Conservation (phyloP, 148 eudicot species). For the Diospyros kaki region DNA sequence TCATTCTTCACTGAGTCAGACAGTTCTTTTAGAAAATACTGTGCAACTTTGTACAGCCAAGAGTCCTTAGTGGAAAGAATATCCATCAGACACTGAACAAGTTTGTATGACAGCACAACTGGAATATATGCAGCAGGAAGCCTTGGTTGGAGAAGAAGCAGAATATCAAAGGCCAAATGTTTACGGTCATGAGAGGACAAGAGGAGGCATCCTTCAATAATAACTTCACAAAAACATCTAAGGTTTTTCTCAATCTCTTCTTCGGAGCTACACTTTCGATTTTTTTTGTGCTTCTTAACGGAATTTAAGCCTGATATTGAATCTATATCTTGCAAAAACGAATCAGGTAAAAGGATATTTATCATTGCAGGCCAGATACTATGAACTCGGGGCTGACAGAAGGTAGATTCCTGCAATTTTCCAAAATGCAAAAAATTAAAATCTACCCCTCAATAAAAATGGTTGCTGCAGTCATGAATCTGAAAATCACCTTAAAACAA, state of each 20-base stretch:
- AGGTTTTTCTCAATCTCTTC: constrained; percentile 72
- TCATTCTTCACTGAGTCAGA: constrained; percentile 64
- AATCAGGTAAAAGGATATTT: constrained; percentile 66
- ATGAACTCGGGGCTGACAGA: constrained; percentile 93
- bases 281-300: constrained; percentile 74
- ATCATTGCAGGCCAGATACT: constrained; percentile 75
- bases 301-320: constrained; percentile 44
- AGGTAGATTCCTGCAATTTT: constrained; percentile 72
- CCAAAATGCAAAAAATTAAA: constrained; percentile 6
- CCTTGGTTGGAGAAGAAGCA: constrained; percentile 81
- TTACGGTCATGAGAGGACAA: constrained; percentile 90
- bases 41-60: constrained; percentile 82
- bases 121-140: constrained; percentile 72
- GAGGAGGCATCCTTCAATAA: constrained; percentile 72
- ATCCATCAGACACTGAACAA: constrained; percentile 88
- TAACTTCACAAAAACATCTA: constrained; percentile 56
- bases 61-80: constrained; percentile 70
- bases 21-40: constrained; percentile 63
- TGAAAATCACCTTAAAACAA: constrained; percentile 67
- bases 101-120: constrained; percentile 61
- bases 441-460: neutral
- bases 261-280: constrained; percentile 62
- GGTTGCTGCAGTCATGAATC: neutral
- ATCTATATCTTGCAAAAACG: constrained; percentile 44
- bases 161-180: constrained; percentile 74